These are phyloP conservation scores for Lolium perenne DNA, from an alignment of 176 grass and related monocot species.

Conservation along the genomic window DNA sequence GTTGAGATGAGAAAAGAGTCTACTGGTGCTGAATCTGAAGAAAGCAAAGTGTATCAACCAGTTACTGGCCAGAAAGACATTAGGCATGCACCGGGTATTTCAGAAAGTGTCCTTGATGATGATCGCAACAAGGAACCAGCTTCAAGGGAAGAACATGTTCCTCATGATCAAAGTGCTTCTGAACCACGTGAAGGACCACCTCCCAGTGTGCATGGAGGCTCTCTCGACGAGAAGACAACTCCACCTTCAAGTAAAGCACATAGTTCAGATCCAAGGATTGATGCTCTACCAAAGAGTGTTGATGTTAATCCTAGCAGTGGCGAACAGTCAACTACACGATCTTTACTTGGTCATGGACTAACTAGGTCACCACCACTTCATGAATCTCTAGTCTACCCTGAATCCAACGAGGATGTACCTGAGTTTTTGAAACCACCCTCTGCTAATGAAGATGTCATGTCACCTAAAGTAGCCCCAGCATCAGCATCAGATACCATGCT, in stretches of 20 bases:
- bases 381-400: neutral
- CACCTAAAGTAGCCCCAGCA: neutral
- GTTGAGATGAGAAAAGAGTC: neutral
- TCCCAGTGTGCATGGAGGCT: neutral
- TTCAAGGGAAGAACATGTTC: slow-evolving; percentile 12
- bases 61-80: neutral
- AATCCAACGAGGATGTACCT: neutral
- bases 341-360: neutral
- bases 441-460: neutral
- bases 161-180: neutral
- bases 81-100: neutral
- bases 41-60: too few species aligned
- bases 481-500: neutral
- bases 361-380: neutral
- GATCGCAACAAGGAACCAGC: neutral
- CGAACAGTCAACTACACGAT: neutral
- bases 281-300: neutral
- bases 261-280: neutral
- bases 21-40: neutral
- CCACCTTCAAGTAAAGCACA: neutral
- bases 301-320: neutral
- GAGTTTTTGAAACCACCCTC: slow-evolving; percentile 28
- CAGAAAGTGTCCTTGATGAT: neutral
- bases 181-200: neutral
- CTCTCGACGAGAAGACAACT: neutral